A percentile compares a stretch with the other conserved stretches of the same genome.
Conservation (phyloP, 2,329 filamentous ascomycete species). For the Fusarium gaditjirri region DNA sequence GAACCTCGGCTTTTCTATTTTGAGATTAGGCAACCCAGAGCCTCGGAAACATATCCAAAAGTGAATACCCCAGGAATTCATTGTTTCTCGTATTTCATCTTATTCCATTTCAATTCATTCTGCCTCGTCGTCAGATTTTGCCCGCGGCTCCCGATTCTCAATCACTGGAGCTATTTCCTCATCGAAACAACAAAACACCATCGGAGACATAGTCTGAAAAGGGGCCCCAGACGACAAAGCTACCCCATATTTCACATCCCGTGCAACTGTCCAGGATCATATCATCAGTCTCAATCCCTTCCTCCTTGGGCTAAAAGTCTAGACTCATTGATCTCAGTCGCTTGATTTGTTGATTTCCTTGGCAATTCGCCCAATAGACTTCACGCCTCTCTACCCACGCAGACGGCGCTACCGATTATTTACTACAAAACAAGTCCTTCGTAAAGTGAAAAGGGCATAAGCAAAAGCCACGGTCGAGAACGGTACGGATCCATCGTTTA, state of each 20-base stretch:
- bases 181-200: background rate
- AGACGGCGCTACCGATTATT: constrained; percentile 7
- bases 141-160: background rate
- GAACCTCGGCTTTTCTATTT: constrained; percentile 40
- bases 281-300: constrained; percentile 6
- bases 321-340: constrained; percentile 8
- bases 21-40: constrained; percentile 11
- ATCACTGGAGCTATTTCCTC: background rate
- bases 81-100: constrained; percentile 17
- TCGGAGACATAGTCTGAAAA: background rate
- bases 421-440: background rate
- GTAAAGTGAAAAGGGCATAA: background rate
- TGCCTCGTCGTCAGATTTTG: background rate
- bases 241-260: background rate
- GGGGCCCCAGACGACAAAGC: background rate
- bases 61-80: constrained; percentile 6
- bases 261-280: background rate
- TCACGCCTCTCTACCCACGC: constrained; percentile 21
- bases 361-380: constrained; percentile 7
- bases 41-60: constrained; percentile 24
- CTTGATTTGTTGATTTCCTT: constrained; percentile 2
- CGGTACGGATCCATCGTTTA: background rate
- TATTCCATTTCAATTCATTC: constrained; percentile 2
- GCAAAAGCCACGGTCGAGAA: constrained; percentile 10
- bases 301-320: constrained; percentile 3